These are phyloP conservation scores for Boletus semigastroideus DNA, from an alignment of 1,284 basidiomycete genomes.

Conservation along the genomic window DNA sequence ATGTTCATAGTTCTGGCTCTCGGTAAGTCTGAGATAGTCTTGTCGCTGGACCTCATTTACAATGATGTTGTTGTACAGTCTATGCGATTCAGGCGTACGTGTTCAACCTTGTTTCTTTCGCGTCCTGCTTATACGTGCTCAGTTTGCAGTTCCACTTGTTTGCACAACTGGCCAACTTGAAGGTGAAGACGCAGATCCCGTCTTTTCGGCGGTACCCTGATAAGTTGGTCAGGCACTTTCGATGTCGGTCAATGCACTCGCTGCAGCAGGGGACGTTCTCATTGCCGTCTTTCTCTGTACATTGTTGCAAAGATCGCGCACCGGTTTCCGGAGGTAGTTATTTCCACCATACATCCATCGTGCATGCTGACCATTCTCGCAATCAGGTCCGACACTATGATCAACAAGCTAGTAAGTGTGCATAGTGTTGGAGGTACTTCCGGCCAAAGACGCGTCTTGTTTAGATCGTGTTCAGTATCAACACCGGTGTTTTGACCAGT, in stretches of 20 bases:
- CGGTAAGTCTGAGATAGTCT: slow-evolving; percentile 16
- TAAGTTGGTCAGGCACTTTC: slow-evolving; percentile 38
- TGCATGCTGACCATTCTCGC: background rate
- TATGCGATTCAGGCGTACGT: slow-evolving; percentile 43
- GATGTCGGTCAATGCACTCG: slow-evolving; percentile 56
- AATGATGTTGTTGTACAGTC: slow-evolving; percentile 27
- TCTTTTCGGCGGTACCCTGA: background rate
- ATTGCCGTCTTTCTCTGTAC: slow-evolving; percentile 53
- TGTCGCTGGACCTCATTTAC: background rate
- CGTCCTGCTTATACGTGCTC: slow-evolving; percentile 14
- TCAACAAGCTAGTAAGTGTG: slow-evolving; percentile 43
- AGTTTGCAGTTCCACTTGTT: slow-evolving; percentile 39
- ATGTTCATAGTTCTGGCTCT: slow-evolving; percentile 17
- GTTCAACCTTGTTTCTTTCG: background rate
- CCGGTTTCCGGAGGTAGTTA: slow-evolving; percentile 53
- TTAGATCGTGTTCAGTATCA: slow-evolving; percentile 50
- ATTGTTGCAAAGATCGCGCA: slow-evolving; percentile 53
- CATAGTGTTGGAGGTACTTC: background rate
- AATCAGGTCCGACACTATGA: slow-evolving; percentile 47
- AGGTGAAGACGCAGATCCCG: slow-evolving; percentile 23
- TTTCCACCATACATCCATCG: background rate
- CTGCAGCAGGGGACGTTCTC: slow-evolving; percentile 57
- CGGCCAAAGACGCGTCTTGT: background rate
- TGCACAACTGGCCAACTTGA: slow-evolving; percentile 33
- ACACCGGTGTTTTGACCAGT: slow-evolving; percentile 46